These are phyloP conservation scores for Neoarthrinium moseri DNA, from an alignment of 2,329 filamentous ascomycete species.

Conservation along the genomic window DNA sequence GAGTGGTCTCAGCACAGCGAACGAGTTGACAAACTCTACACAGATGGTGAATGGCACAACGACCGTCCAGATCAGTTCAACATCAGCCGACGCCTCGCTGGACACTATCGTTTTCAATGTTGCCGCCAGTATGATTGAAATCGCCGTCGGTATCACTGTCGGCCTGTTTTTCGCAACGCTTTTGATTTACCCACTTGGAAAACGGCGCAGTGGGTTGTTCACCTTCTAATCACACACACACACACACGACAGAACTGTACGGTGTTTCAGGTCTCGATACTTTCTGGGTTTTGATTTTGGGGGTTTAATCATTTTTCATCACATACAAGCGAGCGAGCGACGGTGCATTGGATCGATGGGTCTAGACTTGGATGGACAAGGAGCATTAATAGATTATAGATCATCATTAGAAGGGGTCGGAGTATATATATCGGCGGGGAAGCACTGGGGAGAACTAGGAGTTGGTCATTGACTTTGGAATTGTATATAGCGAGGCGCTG, in stretches of 20 bases:
- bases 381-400: slow-evolving; percentile 4
- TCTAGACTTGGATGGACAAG: not conserved
- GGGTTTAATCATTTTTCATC: not conserved
- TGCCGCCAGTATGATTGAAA: slow-evolving; percentile 57
- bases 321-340: slow-evolving; percentile 4
- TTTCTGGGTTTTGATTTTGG: not conserved
- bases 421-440: too few relatives aligned
- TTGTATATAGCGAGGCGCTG: too few relatives aligned
- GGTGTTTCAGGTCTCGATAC: not conserved
- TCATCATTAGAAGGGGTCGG: not conserved
- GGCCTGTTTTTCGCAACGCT: slow-evolving; percentile 57
- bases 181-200: slow-evolving; percentile 56
- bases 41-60: slow-evolving; percentile 2
- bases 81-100: not conserved
- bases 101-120: slow-evolving; percentile 42
- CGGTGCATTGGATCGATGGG: slow-evolving; percentile 2
- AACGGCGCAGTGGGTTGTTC: slow-evolving; percentile 54
- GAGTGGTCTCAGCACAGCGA: slow-evolving; percentile 43
- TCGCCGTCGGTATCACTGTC: slow-evolving; percentile 62
- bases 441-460: too few relatives aligned
- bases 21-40: slow-evolving; percentile 39
- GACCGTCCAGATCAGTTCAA: not conserved
- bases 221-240: slow-evolving; percentile 12
- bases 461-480: too few relatives aligned
- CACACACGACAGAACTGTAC: not conserved